These are phyloP conservation scores for Lanmaoa rubissima DNA, from an alignment of 768 basidiomycete genomes.

Conservation along the genomic window DNA sequence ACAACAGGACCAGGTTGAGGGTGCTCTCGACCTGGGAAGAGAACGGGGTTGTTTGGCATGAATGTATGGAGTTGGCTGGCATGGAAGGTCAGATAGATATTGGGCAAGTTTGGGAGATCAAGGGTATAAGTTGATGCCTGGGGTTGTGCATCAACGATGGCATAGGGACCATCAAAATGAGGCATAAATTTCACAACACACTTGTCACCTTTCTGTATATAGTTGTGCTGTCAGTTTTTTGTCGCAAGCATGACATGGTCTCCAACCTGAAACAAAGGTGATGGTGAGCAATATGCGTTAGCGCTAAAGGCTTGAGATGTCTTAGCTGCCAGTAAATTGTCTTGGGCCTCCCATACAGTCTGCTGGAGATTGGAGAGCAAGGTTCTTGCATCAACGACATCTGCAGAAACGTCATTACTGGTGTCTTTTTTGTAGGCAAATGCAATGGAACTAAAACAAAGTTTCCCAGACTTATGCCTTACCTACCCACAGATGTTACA, in stretches of 20 bases:
- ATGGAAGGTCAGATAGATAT: slow-evolving; percentile 33
- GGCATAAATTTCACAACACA: slow-evolving; percentile 47
- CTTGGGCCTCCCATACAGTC: not conserved
- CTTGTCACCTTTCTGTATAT: no score
- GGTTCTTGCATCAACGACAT: no score
- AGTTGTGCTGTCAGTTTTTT: slow-evolving; percentile 16
- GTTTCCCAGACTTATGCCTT: no score
- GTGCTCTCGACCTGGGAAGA: slow-evolving; percentile 34
- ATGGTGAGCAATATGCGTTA: no score
- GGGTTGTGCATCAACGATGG: slow-evolving; percentile 17
- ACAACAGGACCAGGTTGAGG: not conserved
- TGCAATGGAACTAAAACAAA: no score
- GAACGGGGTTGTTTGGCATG: slow-evolving; percentile 34
- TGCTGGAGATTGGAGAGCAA: no score
- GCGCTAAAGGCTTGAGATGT: no score
- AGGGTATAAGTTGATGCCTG: slow-evolving; percentile 18
- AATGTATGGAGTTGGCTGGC: slow-evolving; percentile 29
- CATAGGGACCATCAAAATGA: slow-evolving; percentile 31
- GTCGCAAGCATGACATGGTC: slow-evolving; percentile 40
- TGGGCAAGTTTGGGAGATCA: slow-evolving; percentile 22
- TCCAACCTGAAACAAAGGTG: slow-evolving; percentile 15
- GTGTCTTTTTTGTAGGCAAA: no score
- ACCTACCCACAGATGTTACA: no score
- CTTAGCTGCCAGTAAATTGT: no score
- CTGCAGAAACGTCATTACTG: no score